phyloP scores from a whole-genome alignment of 2,329 filamentous ascomycete genomes.

The Chalara sp. region DNA sequence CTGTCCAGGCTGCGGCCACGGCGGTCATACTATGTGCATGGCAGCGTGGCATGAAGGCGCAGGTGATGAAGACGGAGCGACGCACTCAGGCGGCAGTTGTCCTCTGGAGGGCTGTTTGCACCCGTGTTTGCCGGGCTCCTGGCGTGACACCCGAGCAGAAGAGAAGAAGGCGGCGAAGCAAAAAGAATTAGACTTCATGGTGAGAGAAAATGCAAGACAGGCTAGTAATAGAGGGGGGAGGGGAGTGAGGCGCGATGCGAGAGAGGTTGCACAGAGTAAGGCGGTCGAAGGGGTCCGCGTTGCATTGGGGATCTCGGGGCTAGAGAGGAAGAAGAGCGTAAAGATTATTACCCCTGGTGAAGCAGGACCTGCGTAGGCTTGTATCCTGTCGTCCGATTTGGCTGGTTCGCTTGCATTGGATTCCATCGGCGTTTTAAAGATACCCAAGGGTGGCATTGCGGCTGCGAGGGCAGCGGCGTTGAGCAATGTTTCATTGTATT shows the following conservation, averaged over 20 bases:
- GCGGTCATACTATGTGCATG: conserved; percentile 54
- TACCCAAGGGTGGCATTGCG: background rate
- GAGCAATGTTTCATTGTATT: no score
- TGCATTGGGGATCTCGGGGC: conserved; percentile 34
- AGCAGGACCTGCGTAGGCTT: conserved; percentile 4
- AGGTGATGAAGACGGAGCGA: conserved; percentile 24
- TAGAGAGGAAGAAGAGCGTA: conserved; percentile 57
- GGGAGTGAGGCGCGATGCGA: conserved; percentile 38
- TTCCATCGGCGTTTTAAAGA: background rate
- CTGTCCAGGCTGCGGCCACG: conserved; percentile 55
- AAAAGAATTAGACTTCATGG: conserved; percentile 41
- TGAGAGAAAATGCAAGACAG: conserved; percentile 19
- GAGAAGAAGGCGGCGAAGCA: conserved; percentile 15
- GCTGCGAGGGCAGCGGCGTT: background rate
- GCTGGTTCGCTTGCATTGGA: no score
- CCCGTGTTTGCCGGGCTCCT: conserved; percentile 52
- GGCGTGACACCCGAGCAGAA: conserved; percentile 39
- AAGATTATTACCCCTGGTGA: conserved; percentile 43
- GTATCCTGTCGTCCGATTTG: no score
- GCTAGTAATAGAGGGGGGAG: conserved; percentile 9
- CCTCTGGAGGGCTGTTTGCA: conserved; percentile 60
- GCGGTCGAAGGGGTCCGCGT: conserved; percentile 56
- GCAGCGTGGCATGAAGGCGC: conserved; percentile 47
- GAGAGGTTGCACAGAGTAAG: conserved; percentile 51
- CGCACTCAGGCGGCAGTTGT: conserved; percentile 48